These are phyloP conservation scores for Fusarium begoniae DNA, from an alignment of 2,329 filamentous ascomycete genomes.

Conservation along the genomic window DNA sequence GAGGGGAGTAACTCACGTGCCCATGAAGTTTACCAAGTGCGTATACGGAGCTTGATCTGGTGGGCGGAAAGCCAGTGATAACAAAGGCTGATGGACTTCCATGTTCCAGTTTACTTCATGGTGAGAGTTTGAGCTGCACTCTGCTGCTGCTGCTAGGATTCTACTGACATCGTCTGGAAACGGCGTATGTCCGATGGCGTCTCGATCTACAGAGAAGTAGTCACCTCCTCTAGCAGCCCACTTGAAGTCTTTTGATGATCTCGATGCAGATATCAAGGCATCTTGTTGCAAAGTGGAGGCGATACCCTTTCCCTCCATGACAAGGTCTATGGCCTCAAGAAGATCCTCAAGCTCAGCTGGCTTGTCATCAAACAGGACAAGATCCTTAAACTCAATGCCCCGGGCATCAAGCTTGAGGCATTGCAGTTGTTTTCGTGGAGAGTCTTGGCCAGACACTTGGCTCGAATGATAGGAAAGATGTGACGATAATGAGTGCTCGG, in stretches of 20 bases:
- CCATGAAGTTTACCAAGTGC: slow-evolving; percentile 21
- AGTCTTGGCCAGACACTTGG: not conserved
- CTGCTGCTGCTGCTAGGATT: not conserved
- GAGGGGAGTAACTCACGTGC: not conserved
- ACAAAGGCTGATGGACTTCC: slow-evolving; percentile 8
- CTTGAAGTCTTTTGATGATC: not conserved
- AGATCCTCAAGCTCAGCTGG: not conserved
- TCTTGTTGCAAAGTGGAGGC: not conserved
- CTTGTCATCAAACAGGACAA: not conserved
- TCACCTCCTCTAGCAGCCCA: not conserved
- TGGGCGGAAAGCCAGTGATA: slow-evolving; percentile 13
- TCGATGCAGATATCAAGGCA: not conserved
- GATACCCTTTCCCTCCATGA: not conserved
- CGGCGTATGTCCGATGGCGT: slow-evolving; percentile 9
- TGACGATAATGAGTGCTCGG: too few species aligned
- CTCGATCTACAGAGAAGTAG: slow-evolving; percentile 1
- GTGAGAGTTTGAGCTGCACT: slow-evolving; percentile 2
- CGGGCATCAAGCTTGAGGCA: too few species aligned
- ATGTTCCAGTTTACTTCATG: slow-evolving; percentile 16
- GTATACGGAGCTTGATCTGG: not conserved
- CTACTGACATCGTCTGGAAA: not conserved
- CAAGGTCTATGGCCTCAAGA: not conserved
- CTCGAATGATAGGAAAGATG: not conserved
- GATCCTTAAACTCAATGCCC: not conserved
- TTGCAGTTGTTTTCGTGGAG: not conserved